Base-by-base conservation (phyloP, 768 basidiomycete genomes). In the Pisolithus orientalis region DNA sequence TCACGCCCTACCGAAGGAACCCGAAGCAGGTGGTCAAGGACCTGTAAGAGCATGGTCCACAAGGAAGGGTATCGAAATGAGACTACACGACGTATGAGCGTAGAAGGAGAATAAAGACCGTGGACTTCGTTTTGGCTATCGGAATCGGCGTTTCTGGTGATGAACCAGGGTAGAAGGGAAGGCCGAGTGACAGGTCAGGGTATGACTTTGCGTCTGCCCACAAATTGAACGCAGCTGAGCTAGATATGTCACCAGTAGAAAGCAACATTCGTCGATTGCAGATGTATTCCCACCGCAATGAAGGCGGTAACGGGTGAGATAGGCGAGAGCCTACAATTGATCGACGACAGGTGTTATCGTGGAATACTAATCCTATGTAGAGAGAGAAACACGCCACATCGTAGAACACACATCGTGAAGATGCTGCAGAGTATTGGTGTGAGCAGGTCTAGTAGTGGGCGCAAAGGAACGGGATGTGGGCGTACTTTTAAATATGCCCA, bases 31-130 rank as follows among this genome's bases (percentile, higher is more conserved):
- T 71, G 59, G 10, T 77, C 68, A 40, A 96, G 73, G 28, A 94
- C 3, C 68, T 43, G 68, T 65, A 0, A 91, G 90, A 0, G 90
- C 81, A 53, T 79, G 70, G 60, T 94, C 88, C 28, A 94, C 85
- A 13, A 96, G 70, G 0, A 72, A 58, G 3, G 92, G 88, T 21
- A 88, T 71, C 6, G 90, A 90, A 62, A 85, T 87, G 65, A 90
- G 75, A 5, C 86, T 76, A 71, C 87, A 95, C 92, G 29, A 85
- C 64, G 61, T 94, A 94, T 2, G 89, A 71, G 39, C 92, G 80
- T 44, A 90, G 53, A 21, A 89, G 76, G 1, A 71, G 57, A 24
- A 61, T 48, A 5, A 80, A 60, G 29, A 54, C 44, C 0, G 74
- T 54, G 28, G 64, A 49, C 5, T 6, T 9, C 3, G 50, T 46